These are phyloP conservation scores for Homolaphlyctis polyrhiza DNA, from an alignment of 371 early-diverging fungal genomes.

Conservation along the genomic window DNA sequence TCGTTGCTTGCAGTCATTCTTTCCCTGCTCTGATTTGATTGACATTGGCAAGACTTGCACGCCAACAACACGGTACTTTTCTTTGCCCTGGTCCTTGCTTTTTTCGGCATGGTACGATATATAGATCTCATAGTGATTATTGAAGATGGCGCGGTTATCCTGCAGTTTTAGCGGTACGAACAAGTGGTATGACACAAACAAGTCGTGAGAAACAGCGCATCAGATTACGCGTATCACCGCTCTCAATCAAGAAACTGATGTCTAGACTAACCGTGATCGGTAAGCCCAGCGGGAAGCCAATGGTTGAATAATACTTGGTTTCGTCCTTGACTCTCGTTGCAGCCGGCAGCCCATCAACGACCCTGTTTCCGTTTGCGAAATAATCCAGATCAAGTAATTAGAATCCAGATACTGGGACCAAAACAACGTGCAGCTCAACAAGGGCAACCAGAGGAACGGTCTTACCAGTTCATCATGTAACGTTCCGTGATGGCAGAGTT, in stretches of 20 bases:
- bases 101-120: constrained; percentile 71
- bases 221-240: not conserved
- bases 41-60: constrained; percentile 31
- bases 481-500: constrained; percentile 72
- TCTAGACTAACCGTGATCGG: constrained; percentile 5
- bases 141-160: constrained; percentile 33
- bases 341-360: constrained; percentile 92
- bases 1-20: constrained; percentile 31
- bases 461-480: constrained; percentile 52
- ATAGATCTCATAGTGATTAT: constrained; percentile 88
- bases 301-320: constrained; percentile 57
- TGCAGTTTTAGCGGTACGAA: not conserved
- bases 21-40: constrained; percentile 9
- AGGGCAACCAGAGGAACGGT: not conserved
- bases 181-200: not conserved
- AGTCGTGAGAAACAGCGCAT: no score
- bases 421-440: not conserved
- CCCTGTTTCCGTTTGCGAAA: no score
- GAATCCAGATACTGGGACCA: no score
- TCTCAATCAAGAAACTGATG: not conserved
- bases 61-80: constrained; percentile 80
- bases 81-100: no score
- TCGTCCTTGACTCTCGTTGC: constrained; percentile 61
- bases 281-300: constrained; percentile 52
- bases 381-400: no score